Percentiles rank a stretch among this genome's conserved stretches.
Conservation (phyloP, 768 basidiomycete genomes). For the Dentipellis sp. region DNA sequence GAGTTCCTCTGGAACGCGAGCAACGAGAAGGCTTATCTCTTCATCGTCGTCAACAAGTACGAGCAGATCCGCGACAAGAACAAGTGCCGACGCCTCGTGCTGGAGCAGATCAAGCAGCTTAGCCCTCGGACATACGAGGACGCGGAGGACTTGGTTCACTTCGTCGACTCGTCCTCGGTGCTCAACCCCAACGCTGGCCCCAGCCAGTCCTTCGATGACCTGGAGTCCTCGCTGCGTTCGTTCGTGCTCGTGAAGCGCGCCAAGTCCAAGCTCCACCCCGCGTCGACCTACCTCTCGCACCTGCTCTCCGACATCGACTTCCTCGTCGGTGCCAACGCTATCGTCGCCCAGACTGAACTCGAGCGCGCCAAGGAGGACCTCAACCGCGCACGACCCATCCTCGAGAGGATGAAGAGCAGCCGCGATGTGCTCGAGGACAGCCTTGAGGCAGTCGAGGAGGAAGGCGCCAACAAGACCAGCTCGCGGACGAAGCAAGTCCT, state of each 20-base stretch:
- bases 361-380: conserved; percentile 65
- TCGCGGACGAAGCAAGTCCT: conserved; percentile 51
- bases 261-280: conserved; percentile 94
- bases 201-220: conserved; percentile 71
- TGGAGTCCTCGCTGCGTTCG: conserved; percentile 83
- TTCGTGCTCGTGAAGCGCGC: conserved; percentile 94
- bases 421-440: conserved; percentile 70
- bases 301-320: conserved; percentile 87
- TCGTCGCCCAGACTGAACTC: conserved; percentile 76
- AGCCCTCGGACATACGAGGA: conserved; percentile 91
- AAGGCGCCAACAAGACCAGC: conserved; percentile 44
- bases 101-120: conserved; percentile 90
- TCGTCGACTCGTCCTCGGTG: conserved; percentile 76
- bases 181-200: conserved; percentile 38
- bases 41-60: conserved; percentile 98
- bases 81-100: conserved; percentile 76
- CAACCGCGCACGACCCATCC: conserved; percentile 59
- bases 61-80: conserved; percentile 94
- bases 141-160: conserved; percentile 90
- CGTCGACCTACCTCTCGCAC: conserved; percentile 82
- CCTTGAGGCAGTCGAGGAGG: conserved; percentile 75
- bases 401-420: conserved; percentile 78
- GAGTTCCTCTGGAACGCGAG: conserved; percentile 91
- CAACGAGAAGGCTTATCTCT: conserved; percentile 95
- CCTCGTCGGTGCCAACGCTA: conserved; percentile 76